Evolutionary conservation across 495 filamentous ascomycete species (phyloP), one percentile per base, ranked within the genome.

Genomic region (Aspergillus campestris): DNA sequence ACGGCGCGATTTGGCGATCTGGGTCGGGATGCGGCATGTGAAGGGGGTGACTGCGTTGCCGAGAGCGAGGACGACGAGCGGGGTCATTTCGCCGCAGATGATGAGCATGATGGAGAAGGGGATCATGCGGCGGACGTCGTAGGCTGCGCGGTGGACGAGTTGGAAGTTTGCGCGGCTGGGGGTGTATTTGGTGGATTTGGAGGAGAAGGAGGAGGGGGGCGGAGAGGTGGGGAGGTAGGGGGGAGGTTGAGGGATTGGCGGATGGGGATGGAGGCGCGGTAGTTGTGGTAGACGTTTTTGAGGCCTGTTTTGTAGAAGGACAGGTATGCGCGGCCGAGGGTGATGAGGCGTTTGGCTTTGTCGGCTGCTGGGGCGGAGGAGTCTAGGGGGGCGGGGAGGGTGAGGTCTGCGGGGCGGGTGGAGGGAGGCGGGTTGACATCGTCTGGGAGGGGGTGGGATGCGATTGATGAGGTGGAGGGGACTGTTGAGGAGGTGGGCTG

Each of bases 291-390:
- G 44, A 95, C 79, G 43, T 82, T 78, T 51, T 74, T 76, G 24
- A 95, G 60, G 10, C 91, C 91, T 18, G 78, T 76, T 60, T 94
- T 94, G 78, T 95, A 97, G 76, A 97, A 97, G 29, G 65, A 62
- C 6, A 80, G 55, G 49, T 71, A 77, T 49, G 70, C 65, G 48
- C 64, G 67, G 40, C 71, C 74, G 33, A 67, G 36, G 18, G 52
- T 47, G 52, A 73, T 47, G 55, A 64, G 66, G 53, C 56, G 64
- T 40, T 59, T 60, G 5, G 62, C 24, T 42, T 71, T 72, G 9
- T 61, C 56, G 14, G 50, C 18, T n/a, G 50, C 38, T 4, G 53
- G 6, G 1, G 65, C 55, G 7, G 49, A 47, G 13, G 56, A 2
- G 5, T 39, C n/a, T 28, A 64, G 30, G 2, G 58, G 28, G 2